Conservation (phyloP, 805 yeast genomes). For the Torulaspora quercuum region DNA sequence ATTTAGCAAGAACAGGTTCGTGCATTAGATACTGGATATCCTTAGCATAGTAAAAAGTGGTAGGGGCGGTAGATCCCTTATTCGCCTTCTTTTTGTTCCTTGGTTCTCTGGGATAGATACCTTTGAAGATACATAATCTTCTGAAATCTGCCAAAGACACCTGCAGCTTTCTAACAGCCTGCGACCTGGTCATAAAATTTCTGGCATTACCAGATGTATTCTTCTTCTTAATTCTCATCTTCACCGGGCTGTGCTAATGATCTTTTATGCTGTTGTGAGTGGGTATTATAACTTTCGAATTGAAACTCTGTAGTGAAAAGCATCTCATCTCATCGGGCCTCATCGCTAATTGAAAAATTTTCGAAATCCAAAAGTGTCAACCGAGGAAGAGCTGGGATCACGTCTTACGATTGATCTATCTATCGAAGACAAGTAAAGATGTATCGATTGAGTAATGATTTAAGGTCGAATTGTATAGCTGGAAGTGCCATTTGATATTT, state of each 20-base stretch:
- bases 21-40: constrained; percentile 94
- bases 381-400: too few relatives aligned
- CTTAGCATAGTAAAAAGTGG: constrained; percentile 88
- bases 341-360: constrained; percentile 22
- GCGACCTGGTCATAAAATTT: constrained; percentile 89
- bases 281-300: background rate
- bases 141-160: constrained; percentile 94
- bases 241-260: background rate
- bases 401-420: too few relatives aligned
- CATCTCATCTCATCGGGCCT: constrained; percentile 27
- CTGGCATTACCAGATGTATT: constrained; percentile 85
- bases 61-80: constrained; percentile 95
- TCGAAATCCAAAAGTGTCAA: constrained; percentile 11
- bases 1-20: constrained; percentile 87
- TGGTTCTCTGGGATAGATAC: constrained; percentile 96
- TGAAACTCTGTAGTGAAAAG: background rate
- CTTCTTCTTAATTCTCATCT: constrained; percentile 71
- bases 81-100: constrained; percentile 93
- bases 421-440: too few relatives aligned
- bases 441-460: background rate
- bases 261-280: too few relatives aligned
- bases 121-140: constrained; percentile 95
- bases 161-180: constrained; percentile 88
- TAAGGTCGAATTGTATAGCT: background rate
- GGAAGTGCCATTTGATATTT: background rate